A percentile compares a stretch with the other conserved stretches of the same genome.
Conservation (phyloP, 1,284 basidiomycete genomes). For the Ustanciosporium gigantosporum region DNA sequence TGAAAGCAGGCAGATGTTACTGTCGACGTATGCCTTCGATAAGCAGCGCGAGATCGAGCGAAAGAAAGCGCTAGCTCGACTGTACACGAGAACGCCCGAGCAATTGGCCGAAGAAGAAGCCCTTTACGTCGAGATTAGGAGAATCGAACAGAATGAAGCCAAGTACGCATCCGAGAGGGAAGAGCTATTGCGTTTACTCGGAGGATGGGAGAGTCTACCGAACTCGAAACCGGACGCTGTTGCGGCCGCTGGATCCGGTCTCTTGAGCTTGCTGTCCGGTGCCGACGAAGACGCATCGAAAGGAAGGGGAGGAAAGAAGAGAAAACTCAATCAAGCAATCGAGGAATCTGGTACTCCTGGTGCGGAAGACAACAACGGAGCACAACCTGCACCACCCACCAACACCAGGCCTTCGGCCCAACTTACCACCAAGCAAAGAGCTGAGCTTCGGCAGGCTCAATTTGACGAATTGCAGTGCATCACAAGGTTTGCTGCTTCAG, state of each 20-base stretch:
- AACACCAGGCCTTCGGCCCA: conserved; percentile 12
- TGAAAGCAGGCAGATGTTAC: conserved; percentile 47
- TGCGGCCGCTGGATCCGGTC: conserved; percentile 52
- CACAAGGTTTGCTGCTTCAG: conserved; percentile 39
- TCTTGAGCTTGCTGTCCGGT: conserved; percentile 25
- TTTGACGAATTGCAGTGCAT: conserved; percentile 57
- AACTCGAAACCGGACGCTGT: conserved; percentile 43
- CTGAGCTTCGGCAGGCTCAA: conserved; percentile 50
- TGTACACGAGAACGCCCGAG: conserved; percentile 82
- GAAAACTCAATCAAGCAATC: conserved; percentile 26
- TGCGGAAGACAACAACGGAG: conserved; percentile 17
- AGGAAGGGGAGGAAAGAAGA: conserved; percentile 32
- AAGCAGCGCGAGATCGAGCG: conserved; percentile 83
- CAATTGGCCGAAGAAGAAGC: conserved; percentile 96
- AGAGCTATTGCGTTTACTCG: conserved; percentile 79
- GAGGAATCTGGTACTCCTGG: conserved; percentile 22
- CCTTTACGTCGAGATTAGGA: conserved; percentile 88
- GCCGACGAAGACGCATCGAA: conserved; percentile 18
- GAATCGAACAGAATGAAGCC: conserved; percentile 88
- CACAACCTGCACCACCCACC: conserved; percentile 1
- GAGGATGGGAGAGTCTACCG: conserved; percentile 60
- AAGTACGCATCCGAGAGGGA: conserved; percentile 87
- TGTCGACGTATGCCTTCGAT: conserved; percentile 61
- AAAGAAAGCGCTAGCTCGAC: conserved; percentile 81
- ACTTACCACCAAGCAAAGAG: conserved; percentile 41